Percentiles rank a stretch among this genome's conserved stretches.
Evolutionary conservation across 2,329 filamentous ascomycete genomes (phyloP).

Genomic region (Exophiala phaeomuriformis): DNA sequence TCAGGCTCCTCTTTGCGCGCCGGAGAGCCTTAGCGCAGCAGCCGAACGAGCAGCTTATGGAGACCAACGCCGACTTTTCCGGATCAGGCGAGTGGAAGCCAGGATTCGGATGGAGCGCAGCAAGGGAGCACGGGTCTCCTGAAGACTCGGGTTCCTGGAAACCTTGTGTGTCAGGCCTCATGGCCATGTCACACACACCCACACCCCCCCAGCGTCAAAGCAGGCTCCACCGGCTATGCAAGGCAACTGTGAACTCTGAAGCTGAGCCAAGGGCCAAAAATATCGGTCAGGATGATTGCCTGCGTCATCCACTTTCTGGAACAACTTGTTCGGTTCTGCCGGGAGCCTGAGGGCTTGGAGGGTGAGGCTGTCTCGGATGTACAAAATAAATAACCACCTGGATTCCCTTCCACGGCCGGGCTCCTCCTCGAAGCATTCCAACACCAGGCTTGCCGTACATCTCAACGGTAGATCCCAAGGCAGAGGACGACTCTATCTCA

Average conservation of each 20-base stretch:
- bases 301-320: constrained; percentile 23
- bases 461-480: background rate
- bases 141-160: background rate
- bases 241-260: too few species aligned
- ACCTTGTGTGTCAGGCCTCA: constrained; percentile 8
- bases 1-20: constrained; percentile 7
- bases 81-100: constrained; percentile 15
- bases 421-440: background rate
- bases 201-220: constrained; percentile 8
- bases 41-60: constrained; percentile 6
- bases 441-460: background rate
- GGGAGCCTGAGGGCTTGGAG: background rate
- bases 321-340: constrained; percentile 19
- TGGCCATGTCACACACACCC: constrained; percentile 4
- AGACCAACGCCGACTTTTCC: constrained; percentile 4
- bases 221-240: constrained; percentile 14
- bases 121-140: constrained; percentile 1
- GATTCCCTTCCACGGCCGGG: background rate
- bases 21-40: constrained; percentile 10
- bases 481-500: background rate
- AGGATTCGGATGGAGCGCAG: constrained; percentile 3
- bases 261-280: constrained; percentile 6
- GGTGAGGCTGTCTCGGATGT: constrained; percentile 5
- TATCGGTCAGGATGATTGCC: constrained; percentile 13
- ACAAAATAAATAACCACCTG: constrained; percentile 23